Base-by-base conservation (phyloP, 371 early-diverging fungal species). In the Apophysomyces sp. region DNA sequence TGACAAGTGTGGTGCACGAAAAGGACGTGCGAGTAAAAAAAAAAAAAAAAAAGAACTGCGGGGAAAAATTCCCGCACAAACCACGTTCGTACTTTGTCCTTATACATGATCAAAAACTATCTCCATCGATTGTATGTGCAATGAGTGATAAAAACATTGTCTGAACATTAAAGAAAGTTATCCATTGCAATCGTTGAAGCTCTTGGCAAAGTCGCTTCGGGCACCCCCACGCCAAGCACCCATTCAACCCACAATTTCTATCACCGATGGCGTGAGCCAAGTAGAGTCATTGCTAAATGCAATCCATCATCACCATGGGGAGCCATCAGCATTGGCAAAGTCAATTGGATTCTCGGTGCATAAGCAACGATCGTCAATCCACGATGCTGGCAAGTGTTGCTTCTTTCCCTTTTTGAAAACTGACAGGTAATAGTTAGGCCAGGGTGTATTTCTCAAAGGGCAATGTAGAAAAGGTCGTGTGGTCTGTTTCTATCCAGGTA, bases 401-500 rank as follows among this genome's bases (percentile, higher is more conserved):
- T 13, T 3, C 4, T 8, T n/a, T 6, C 29, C 12, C 26, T 3
- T 13, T 13, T 28, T 28, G 28, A 3, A 8, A 11, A 13, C 13
- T 53, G 18, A 53, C 30, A 53, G 27, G 2, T 5, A 37, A 34
- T 27, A 13, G 34, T 13, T 59, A 51, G 65, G 65, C 4, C 27
- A 52, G 9, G 77, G 77, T 3, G 74, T 69, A 3, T 71, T 62
- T 57, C 39, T 77, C 11, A 57, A 69, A 8, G 77, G 77, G 0
- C 1, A 15, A 9, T 41, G 55, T 11, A 59, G 52, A 0, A 36
- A 41, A 52, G 77, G 72, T 0, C 15, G 57, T 9, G 63, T 77
- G 12, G 57, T 77, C 1, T 57, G 74, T 21, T 66, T 77, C 9
- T 77, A 77, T 64, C 77, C 77, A 41, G 77, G 68, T 63, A 63